Evolutionary conservation across 108 stramenopile genomes (phyloP).

Genomic region (Cyclotella distinguenda): DNA sequence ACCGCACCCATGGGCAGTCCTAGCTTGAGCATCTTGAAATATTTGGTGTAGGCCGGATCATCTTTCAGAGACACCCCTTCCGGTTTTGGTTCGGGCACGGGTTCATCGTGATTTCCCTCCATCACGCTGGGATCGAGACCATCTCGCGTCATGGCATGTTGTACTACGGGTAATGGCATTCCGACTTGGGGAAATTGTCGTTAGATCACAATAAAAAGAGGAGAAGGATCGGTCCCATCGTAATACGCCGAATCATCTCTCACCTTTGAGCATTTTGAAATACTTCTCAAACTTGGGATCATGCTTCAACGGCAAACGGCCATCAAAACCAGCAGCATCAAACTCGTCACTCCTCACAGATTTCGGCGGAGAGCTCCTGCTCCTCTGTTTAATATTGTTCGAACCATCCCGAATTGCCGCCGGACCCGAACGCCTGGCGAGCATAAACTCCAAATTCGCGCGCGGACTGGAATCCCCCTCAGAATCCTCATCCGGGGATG

Average conservation of each 20-base stretch:
- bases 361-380: neutral
- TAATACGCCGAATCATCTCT: neutral
- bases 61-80: conserved; percentile 71
- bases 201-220: too few relatives aligned
- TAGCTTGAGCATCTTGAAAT: conserved; percentile 92
- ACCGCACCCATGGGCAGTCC: conserved; percentile 86
- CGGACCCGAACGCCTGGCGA: neutral
- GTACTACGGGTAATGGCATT: conserved; percentile 80
- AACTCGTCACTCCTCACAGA: neutral
- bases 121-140: conserved; percentile 80
- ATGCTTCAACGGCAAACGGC: conserved; percentile 65
- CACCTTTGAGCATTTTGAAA: conserved; percentile 83
- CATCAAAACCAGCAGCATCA: conserved; percentile 4
- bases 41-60: conserved; percentile 80
- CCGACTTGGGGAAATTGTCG: too few relatives aligned
- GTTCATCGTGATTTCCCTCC: conserved; percentile 80
- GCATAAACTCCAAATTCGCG: neutral
- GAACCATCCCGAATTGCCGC: neutral
- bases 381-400: neutral
- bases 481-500: conserved; percentile 7
- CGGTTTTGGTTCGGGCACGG: conserved; percentile 32
- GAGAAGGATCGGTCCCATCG: neutral
- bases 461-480: neutral
- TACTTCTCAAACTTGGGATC: conserved; percentile 78
- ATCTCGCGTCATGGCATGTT: conserved; percentile 86